phyloP scores from a whole-genome alignment of 345 rosid species.

The Combretum micranthum region DNA sequence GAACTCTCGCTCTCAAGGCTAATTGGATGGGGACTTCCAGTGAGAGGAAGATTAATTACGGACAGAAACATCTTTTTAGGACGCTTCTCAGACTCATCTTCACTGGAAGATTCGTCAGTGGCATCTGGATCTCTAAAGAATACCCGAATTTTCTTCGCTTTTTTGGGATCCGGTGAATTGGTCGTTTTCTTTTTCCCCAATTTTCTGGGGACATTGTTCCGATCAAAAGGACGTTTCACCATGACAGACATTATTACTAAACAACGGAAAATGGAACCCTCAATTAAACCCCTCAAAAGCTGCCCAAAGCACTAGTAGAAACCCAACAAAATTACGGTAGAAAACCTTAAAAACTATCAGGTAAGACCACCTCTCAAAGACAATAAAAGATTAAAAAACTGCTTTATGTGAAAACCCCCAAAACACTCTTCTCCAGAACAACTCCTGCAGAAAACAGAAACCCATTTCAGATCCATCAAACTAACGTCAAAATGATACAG shows the following conservation, averaged over 20 bases:
- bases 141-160: conserved; percentile 53
- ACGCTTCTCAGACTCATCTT: conserved; percentile 46
- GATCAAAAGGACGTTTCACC: conserved; percentile 22
- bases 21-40: too few species aligned
- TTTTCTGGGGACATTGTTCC: conserved; percentile 17
- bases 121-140: conserved; percentile 79
- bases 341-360: conserved; percentile 20
- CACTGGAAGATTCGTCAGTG: conserved; percentile 78
- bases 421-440: conserved; percentile 70
- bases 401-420: conserved; percentile 70
- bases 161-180: conserved; percentile 18
- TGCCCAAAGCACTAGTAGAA: too few species aligned
- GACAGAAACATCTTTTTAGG: conserved; percentile 39
- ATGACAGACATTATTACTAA: conserved; percentile 31
- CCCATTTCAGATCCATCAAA: conserved; percentile 19
- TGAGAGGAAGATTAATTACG: conserved; percentile 35
- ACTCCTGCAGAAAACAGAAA: conserved; percentile 48
- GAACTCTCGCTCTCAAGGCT: conserved; percentile 17
- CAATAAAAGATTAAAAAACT: conserved; percentile 55
- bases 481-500: neutral
- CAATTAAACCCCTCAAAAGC: conserved; percentile 22
- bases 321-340: too few species aligned
- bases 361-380: conserved; percentile 62
- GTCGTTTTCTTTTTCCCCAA: conserved; percentile 10
- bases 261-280: conserved; percentile 15